Conservation (phyloP, 257 asterid genomes). For the Nicotiana attenuata region DNA sequence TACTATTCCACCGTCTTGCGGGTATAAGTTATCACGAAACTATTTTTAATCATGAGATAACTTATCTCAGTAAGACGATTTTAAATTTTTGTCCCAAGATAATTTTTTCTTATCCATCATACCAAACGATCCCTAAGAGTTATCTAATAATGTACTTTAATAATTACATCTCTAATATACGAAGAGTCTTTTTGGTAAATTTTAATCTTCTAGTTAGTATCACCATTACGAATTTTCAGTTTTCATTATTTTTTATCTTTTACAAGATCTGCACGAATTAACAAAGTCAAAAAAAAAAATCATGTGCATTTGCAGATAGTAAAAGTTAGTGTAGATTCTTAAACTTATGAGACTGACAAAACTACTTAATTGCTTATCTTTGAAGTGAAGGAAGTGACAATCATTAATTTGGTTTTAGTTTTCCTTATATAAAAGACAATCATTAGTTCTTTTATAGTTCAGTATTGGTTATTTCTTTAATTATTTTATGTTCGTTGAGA, state of each 20-base stretch:
- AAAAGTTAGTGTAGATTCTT: not conserved
- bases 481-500: not conserved
- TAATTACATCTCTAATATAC: too few species aligned
- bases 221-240: not conserved
- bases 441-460: not conserved
- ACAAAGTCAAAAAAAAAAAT: not conserved
- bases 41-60: too few species aligned
- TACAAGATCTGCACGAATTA: not conserved
- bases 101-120: too few species aligned
- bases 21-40: too few species aligned
- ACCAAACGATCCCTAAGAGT: too few species aligned
- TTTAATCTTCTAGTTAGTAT: not conserved
- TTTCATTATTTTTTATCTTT: not conserved
- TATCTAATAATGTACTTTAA: too few species aligned
- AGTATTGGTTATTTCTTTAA: not conserved
- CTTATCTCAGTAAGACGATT: too few species aligned
- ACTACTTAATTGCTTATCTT: not conserved
- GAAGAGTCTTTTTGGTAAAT: too few species aligned
- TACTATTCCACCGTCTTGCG: too few species aligned
- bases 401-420: not conserved
- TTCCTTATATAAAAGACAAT: not conserved
- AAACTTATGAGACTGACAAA: not conserved
- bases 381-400: constrained; percentile 3
- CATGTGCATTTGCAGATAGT: not conserved
- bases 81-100: too few species aligned